Conservation (phyloP, 805 yeast genomes). For the Myxozyma nipponensis region DNA sequence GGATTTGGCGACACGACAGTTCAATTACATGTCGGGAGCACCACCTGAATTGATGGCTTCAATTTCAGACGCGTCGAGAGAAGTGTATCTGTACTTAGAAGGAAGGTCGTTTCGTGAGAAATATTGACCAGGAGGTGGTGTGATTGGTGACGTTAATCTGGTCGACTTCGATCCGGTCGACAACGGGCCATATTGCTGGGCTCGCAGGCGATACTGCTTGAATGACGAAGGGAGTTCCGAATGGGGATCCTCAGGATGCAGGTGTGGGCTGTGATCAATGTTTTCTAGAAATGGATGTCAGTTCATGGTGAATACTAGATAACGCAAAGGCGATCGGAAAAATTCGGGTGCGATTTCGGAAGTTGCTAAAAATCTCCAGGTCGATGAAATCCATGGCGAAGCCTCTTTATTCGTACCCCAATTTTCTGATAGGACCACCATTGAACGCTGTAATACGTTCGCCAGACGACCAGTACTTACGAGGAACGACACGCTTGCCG, state of each 20-base stretch:
- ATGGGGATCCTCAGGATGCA: conserved; percentile 42
- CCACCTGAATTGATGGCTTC: conserved; percentile 82
- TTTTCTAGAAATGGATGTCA: conserved; percentile 15
- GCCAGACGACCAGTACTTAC: conserved; percentile 40
- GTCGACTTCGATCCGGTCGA: conserved; percentile 25
- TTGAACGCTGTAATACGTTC: background rate
- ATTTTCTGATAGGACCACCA: no score
- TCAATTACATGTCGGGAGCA: conserved; percentile 51
- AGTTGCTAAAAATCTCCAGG: no score
- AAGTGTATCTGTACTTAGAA: conserved; percentile 62
- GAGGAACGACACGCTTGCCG: conserved; percentile 58
- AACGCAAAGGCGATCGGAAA: background rate
- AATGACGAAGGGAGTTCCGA: conserved; percentile 41
- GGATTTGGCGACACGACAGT: background rate
- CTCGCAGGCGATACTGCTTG: conserved; percentile 33
- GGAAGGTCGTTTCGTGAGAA: conserved; percentile 65
- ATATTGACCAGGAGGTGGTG: conserved; percentile 32
- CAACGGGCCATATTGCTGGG: conserved; percentile 38
- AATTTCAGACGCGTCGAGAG: conserved; percentile 63
- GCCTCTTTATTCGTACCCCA: no score
- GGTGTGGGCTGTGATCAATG: conserved; percentile 42
- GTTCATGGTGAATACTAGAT: background rate
- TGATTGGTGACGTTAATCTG: conserved; percentile 20
- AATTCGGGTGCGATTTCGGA: background rate
- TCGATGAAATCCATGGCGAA: no score